phyloP scores from a whole-genome alignment of 768 basidiomycete species.

The Boletus edulis region DNA sequence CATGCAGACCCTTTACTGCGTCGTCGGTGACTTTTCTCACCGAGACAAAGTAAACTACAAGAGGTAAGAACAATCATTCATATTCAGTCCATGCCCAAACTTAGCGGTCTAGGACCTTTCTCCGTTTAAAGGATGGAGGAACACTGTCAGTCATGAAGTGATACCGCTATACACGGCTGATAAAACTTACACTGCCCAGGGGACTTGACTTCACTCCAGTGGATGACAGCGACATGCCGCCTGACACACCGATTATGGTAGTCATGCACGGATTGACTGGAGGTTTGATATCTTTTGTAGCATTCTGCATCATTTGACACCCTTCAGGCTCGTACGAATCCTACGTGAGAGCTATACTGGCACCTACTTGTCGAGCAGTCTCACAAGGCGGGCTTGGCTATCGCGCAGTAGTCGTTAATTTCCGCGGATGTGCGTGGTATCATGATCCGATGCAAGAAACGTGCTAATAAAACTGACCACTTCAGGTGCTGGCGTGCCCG shows the following conservation, averaged over 20 bases:
- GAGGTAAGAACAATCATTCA: conserved; percentile 16
- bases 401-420: conserved; percentile 88
- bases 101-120: conserved; percentile 19
- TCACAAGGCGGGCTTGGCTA: conserved; percentile 87
- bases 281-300: conserved; percentile 17
- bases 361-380: conserved; percentile 65
- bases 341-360: conserved; percentile 82
- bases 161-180: not conserved
- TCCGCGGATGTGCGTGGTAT: conserved; percentile 74
- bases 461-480: conserved; percentile 12
- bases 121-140: conserved; percentile 31
- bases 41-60: conserved; percentile 31
- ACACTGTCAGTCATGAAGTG: conserved; percentile 28
- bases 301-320: not conserved
- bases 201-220: conserved; percentile 34
- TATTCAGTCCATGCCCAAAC: conserved; percentile 7
- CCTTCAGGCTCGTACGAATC: conserved; percentile 74
- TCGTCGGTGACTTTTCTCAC: conserved; percentile 30
- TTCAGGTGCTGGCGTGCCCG: conserved; percentile 78
- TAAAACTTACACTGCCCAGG: conserved; percentile 9
- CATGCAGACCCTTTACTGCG: conserved; percentile 32
- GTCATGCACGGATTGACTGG: conserved; percentile 34
- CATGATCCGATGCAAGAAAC: conserved; percentile 4
- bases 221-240: conserved; percentile 19
- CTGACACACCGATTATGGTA: conserved; percentile 30